Evolutionary conservation across 2,329 filamentous ascomycete species (phyloP).

Genomic region (Venturiaceae sp.): DNA sequence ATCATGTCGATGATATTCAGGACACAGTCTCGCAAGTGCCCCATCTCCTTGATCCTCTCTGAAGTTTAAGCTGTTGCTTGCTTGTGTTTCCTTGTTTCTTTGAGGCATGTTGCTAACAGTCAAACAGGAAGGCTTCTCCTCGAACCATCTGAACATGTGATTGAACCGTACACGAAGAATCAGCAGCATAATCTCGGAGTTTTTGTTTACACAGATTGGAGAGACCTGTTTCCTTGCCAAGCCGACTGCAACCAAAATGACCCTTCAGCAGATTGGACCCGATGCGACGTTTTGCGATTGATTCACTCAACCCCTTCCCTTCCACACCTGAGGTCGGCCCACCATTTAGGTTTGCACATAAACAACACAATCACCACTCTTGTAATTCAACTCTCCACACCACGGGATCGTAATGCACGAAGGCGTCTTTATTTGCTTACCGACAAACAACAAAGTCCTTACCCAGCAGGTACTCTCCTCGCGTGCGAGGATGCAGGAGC

Average conservation of each 20-base stretch:
- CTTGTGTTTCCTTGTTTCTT: background rate
- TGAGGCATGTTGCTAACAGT: background rate
- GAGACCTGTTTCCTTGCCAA: background rate
- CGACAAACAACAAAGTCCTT: background rate
- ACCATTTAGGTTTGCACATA: background rate
- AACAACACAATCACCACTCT: background rate
- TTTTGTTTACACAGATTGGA: slow-evolving; percentile 3
- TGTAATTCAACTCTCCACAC: background rate
- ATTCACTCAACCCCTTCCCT: slow-evolving; percentile 2
- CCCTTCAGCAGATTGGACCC: slow-evolving; percentile 1
- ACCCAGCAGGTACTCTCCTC: slow-evolving; percentile 2
- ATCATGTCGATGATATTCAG: slow-evolving; percentile 93
- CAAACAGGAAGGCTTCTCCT: background rate
- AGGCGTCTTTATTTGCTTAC: background rate
- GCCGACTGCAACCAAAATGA: background rate
- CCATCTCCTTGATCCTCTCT: slow-evolving; percentile 1
- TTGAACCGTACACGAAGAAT: background rate
- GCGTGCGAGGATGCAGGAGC: background rate
- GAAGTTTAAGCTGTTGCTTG: background rate
- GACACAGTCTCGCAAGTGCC: slow-evolving; percentile 31
- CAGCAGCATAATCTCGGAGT: slow-evolving; percentile 1
- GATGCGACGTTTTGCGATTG: background rate
- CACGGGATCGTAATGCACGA: slow-evolving; percentile 3
- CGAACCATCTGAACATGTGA: slow-evolving; percentile 5
- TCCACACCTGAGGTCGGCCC: slow-evolving; percentile 1